Evolutionary conservation across 2,329 filamentous ascomycete genomes (phyloP), one percentile per base, ranked within the genome.

Genomic region (Thielaviopsis punctulata): DNA sequence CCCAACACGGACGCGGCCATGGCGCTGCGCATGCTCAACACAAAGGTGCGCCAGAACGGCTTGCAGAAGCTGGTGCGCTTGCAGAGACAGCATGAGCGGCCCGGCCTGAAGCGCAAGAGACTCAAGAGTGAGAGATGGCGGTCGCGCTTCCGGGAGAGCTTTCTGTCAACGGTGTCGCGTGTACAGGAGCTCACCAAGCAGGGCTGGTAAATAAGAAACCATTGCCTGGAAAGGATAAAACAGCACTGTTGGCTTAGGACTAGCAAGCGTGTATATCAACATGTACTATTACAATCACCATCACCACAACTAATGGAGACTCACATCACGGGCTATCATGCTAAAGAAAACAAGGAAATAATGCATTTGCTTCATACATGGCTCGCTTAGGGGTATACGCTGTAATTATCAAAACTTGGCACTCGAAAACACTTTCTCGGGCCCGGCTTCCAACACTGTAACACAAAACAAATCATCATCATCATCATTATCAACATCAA

Each of bases 91-190:
- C 82, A 93, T 65, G 86, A 92, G 71, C 69, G 86, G 46, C 74
- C 75, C 0, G 86, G 86, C 2, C 60, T 86, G 60, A 87, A 84
- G 75, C 74, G 81, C 65, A 93, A 92, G 77, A 75, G 86, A 60
- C 66, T 87, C 59, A 71, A 69, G 64, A 80, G 76, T 55, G 71
- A 82, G 70, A 72, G 85, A 56, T 88, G 84, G 82, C 73, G 77
- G 63, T 68, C 59, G 57, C 75, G 77, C 55, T 92, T 90, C 66
- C 80, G 77, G 70, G 63, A 64, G 27, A 82, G 80, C 3, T 89
- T 92, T 66, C 73, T 70, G 63, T 73, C 73, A 4, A 76, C 79
- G 10, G 75, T 86, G 7, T 63, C 60, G 41, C 71, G 84, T 58
- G 84, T 87, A 5, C 69, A 75, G 61, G 75, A 84, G 63, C 70